Conservation (phyloP, 805 yeast genomes). For the Myxozyma geophila region DNA sequence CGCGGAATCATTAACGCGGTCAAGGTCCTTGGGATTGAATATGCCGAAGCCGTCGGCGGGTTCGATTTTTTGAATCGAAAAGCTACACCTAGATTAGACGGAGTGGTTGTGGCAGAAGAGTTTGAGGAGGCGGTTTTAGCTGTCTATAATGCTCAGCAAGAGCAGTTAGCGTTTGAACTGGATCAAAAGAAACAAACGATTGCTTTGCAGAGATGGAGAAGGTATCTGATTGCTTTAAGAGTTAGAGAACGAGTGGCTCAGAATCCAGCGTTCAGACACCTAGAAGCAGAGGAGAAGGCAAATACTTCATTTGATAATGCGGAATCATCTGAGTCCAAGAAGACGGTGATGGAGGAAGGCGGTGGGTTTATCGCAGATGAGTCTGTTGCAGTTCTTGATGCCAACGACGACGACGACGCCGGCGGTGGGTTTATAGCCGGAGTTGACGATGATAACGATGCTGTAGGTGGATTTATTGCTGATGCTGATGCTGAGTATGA, state of each 20-base stretch:
- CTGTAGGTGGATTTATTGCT: constrained; percentile 11
- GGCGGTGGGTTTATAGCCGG: constrained; percentile 12
- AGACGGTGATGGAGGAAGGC: constrained; percentile 7
- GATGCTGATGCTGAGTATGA: constrained; percentile 14
- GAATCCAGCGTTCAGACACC: constrained; percentile 34
- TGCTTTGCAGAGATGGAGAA: constrained; percentile 46
- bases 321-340: background rate
- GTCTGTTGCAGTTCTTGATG: background rate
- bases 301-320: background rate
- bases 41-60: constrained; percentile 84
- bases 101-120: constrained; percentile 72
- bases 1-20: constrained; percentile 70
- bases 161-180: constrained; percentile 24
- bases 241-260: constrained; percentile 38
- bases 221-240: constrained; percentile 44
- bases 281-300: constrained; percentile 17
- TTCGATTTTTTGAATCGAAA: constrained; percentile 66
- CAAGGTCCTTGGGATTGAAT: constrained; percentile 67
- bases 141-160: constrained; percentile 43
- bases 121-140: constrained; percentile 62
- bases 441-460: constrained; percentile 9
- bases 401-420: constrained; percentile 17
- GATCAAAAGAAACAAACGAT: constrained; percentile 26
- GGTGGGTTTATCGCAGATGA: constrained; percentile 14
- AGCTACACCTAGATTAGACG: constrained; percentile 70